Conservation (phyloP, 2,329 filamentous ascomycete genomes). For the Talaromyces sp. region DNA sequence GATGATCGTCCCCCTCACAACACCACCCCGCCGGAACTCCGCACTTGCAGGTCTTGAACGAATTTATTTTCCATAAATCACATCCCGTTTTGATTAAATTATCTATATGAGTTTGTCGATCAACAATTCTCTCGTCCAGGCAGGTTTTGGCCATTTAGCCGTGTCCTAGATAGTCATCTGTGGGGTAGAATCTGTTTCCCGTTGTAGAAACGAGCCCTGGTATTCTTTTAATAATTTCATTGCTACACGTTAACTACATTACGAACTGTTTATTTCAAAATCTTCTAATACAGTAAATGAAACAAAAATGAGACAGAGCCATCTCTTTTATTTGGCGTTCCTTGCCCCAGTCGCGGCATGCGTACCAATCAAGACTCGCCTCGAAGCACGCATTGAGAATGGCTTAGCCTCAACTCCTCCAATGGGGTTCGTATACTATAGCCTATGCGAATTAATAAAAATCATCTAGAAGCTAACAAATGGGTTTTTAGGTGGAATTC, state of each 20-base stretch:
- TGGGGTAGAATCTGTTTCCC: background rate
- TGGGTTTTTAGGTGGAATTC: constrained; percentile 51
- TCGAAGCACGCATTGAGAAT: constrained; percentile 14
- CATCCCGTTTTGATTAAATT: background rate
- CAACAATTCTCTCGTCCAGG: background rate
- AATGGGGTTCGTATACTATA: constrained; percentile 21
- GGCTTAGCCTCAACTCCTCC: constrained; percentile 24
- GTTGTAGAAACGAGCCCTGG: background rate
- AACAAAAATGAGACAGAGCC: background rate
- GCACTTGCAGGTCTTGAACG: background rate
- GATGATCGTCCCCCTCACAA: background rate
- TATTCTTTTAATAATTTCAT: background rate
- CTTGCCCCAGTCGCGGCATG: background rate
- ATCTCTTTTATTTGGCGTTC: background rate
- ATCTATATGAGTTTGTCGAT: background rate
- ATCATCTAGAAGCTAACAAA: background rate
- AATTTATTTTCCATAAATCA: background rate
- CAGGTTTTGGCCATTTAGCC: background rate
- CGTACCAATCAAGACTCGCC: background rate
- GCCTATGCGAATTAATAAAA: background rate
- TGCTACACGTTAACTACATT: background rate
- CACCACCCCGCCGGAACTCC: background rate
- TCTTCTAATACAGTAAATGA: background rate
- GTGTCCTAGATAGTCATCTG: background rate
- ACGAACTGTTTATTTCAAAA: background rate